Base-by-base conservation (phyloP, 805 yeast species). In the Clavispora fructus region DNA sequence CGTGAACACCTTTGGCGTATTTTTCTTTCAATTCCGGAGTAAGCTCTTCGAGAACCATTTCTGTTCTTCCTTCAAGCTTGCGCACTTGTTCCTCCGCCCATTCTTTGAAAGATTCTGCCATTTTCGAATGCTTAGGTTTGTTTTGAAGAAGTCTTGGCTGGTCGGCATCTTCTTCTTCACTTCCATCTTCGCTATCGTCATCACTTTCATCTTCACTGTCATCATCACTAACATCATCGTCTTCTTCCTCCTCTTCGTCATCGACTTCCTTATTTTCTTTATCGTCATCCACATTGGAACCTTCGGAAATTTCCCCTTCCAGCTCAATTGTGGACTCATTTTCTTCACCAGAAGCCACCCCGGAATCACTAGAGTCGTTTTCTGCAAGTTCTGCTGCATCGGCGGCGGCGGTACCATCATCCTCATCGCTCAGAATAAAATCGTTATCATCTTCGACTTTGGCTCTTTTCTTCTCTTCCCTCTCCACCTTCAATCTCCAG, bases 51-150 rank as follows among this genome's bases (percentile, higher is more conserved):
- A 75, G 70, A 1, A 67, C 65, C 48, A 63, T 58, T 40, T 64
- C 80, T 13, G 30, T 40, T 25, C 82, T 72, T 1, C 87, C 89
- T 54, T 81, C 87, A 35, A 81, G 67, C 49, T 77, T 72, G 47
- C 84, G 79, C 4, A 83, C 78, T 57, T 86, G 87, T 31, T 75
- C 66, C 53, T 83, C 87, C 0, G 97, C 97, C 98, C 99, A 94
- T 16, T 78, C 78, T 64, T 87, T 87, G 72, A 94, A 94, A 14
- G 81, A 77, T 32, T 74, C 71, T 1, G 73, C 74, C 0, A 55
- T 68, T 28, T 73, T 61, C 0, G 76, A 69, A 51, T 73, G 82
- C 32, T 69, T 67, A 35, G 75, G 75, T 56, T 70, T 77, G 29
- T 60, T 64, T 33, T 61, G 58, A n/a, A 68, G 50, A 17, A 70